Conservation (phyloP, 345 rosid species). For the Populus tremula region DNA sequence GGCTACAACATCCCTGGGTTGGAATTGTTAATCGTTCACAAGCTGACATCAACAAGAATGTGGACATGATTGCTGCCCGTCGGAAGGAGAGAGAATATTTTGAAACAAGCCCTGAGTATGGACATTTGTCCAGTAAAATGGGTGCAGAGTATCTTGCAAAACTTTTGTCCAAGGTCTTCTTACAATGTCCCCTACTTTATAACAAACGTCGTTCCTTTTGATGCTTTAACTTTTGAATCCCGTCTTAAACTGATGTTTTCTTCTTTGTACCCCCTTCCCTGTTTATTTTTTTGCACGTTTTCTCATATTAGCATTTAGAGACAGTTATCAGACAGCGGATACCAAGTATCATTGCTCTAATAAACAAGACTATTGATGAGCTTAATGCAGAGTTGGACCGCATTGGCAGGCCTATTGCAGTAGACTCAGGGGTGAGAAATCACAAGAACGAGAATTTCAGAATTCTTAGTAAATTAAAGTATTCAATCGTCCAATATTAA, state of each 20-base stretch:
- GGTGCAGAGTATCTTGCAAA: constrained; percentile 98
- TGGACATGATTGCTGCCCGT: constrained; percentile 91
- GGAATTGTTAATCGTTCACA: constrained; percentile 99
- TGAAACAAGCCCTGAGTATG: constrained; percentile 96
- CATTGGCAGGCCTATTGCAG: constrained; percentile 95
- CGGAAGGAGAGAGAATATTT: constrained; percentile 91
- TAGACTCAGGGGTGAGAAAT: constrained; percentile 91
- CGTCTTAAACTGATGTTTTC: constrained; percentile 5
- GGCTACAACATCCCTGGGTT: constrained; percentile 99
- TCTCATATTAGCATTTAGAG: constrained; percentile 72
- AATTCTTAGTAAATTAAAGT: constrained; percentile 12
- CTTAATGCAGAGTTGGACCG: constrained; percentile 95
- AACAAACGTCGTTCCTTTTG: not conserved
- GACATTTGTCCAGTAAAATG: constrained; percentile 90
- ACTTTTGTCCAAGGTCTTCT: constrained; percentile 71
- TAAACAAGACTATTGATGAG: constrained; percentile 93
- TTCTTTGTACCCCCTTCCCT: constrained; percentile 8
- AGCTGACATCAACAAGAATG: constrained; percentile 96
- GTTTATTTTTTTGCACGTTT: constrained; percentile 11
- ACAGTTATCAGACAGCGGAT: constrained; percentile 90
- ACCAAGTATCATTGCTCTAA: constrained; percentile 92
- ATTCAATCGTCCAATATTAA: constrained; percentile 5
- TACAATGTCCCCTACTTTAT: not conserved
- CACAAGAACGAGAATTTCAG: constrained; percentile 10
- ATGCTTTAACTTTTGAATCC: not conserved